Evolutionary conservation across 148 eudicot species (phyloP).

Genomic region (Dianthus caryophyllus): DNA sequence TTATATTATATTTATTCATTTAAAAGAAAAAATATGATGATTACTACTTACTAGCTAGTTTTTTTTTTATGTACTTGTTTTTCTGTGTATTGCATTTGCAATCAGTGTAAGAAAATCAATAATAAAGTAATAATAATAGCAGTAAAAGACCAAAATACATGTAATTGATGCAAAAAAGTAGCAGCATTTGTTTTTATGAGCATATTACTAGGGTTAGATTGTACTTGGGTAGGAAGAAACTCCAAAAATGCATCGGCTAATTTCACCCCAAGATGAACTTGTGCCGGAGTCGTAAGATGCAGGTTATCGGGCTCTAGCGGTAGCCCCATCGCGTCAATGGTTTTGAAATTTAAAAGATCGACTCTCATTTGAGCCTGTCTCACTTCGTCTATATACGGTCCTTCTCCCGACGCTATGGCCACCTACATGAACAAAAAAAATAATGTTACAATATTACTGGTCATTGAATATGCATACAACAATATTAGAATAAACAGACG

Average conservation of each 20-base stretch:
- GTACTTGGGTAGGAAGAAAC: constrained; percentile 26
- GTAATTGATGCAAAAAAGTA: not conserved
- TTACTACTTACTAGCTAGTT: too few species aligned
- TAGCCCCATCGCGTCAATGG: constrained; percentile 52
- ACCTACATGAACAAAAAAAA: constrained; percentile 28
- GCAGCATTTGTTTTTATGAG: constrained; percentile 18
- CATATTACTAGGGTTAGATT: constrained; percentile 20
- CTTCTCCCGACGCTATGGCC: constrained; percentile 54
- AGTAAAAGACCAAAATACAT: not conserved
- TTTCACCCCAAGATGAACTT: constrained; percentile 44
- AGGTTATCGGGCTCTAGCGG: constrained; percentile 38
- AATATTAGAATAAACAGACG: too few species aligned
- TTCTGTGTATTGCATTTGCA: not conserved
- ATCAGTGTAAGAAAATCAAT: constrained; percentile 3
- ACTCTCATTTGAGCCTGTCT: constrained; percentile 50
- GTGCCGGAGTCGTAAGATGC: constrained; percentile 50
- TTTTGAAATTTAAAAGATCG: constrained; percentile 35
- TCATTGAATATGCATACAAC: too few species aligned
- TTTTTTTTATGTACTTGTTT: not conserved
- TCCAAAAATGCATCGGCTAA: constrained; percentile 46
- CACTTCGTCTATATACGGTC: constrained; percentile 39
- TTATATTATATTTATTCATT: too few species aligned
- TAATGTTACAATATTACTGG: not conserved
- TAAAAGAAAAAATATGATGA: too few species aligned
- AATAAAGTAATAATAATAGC: not conserved